A percentile compares a stretch with the other conserved stretches of the same genome.
Evolutionary conservation across 352 stramenopile species (phyloP).

Genomic region (Elongisporangium anandrum): DNA sequence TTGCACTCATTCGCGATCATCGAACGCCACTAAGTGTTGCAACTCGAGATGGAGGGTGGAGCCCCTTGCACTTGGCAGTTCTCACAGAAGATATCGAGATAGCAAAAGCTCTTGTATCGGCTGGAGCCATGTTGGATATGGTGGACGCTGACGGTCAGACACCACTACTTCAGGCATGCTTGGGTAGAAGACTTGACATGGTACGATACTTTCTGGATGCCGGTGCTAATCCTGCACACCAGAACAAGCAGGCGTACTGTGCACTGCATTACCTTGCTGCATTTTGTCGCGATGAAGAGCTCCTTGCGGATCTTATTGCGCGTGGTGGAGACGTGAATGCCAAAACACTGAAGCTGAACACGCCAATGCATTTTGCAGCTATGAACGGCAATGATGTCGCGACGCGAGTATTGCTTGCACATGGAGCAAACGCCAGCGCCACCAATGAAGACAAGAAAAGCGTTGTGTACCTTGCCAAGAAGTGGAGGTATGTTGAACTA

Average conservation of each 20-base stretch:
- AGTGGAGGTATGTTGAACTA: slow-evolving; percentile 30
- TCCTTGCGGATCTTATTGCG: slow-evolving; percentile 42
- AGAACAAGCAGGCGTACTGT: slow-evolving; percentile 66
- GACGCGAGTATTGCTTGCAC: slow-evolving; percentile 42
- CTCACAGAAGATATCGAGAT: slow-evolving; percentile 48
- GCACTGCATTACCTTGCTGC: slow-evolving; percentile 62
- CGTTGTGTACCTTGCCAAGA: slow-evolving; percentile 70
- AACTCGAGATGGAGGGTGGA: slow-evolving; percentile 46
- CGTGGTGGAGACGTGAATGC: slow-evolving; percentile 57
- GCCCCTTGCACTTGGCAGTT: slow-evolving; percentile 55
- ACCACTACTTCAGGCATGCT: slow-evolving; percentile 48
- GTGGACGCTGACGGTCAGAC: slow-evolving; percentile 64
- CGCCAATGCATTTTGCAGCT: slow-evolving; percentile 66
- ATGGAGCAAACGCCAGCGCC: slow-evolving; percentile 54
- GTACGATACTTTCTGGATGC: slow-evolving; percentile 38
- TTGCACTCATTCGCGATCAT: slow-evolving; percentile 35
- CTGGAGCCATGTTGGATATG: slow-evolving; percentile 49
- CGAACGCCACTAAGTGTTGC: slow-evolving; percentile 41
- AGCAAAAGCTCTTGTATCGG: slow-evolving; percentile 35
- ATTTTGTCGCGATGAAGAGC: slow-evolving; percentile 47
- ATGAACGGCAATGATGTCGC: slow-evolving; percentile 76
- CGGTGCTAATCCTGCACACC: slow-evolving; percentile 52
- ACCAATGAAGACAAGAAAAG: slow-evolving; percentile 78
- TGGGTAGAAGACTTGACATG: slow-evolving; percentile 43
- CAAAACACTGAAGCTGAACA: slow-evolving; percentile 73